These are phyloP conservation scores for Ophiobolus disseminans DNA, from an alignment of 2,329 filamentous ascomycete genomes.

Conservation along the genomic window DNA sequence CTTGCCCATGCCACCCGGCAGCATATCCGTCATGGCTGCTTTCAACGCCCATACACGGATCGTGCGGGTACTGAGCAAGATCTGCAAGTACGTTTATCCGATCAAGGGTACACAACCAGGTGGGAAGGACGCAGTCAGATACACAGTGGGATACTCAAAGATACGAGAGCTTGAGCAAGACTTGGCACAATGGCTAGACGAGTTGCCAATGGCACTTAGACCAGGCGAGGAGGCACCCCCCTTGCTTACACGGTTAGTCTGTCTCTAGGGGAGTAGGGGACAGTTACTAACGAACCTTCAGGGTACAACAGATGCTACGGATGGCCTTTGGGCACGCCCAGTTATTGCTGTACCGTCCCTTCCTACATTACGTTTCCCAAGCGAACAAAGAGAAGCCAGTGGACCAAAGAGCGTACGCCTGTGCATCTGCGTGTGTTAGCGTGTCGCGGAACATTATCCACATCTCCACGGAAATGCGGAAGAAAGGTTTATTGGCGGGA, in stretches of 20 bases:
- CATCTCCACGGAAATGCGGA: conserved; percentile 79
- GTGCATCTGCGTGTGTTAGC: conserved; percentile 70
- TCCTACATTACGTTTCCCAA: conserved; percentile 81
- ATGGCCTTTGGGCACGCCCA: conserved; percentile 85
- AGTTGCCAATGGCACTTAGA: conserved; percentile 76
- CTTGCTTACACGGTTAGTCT: conserved; percentile 76
- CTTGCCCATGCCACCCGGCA: conserved; percentile 62
- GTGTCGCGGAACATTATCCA: conserved; percentile 78
- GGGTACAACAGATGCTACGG: conserved; percentile 75
- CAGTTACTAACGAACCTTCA: conserved; percentile 31
- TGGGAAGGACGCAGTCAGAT: conserved; percentile 56
- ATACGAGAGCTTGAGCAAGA: conserved; percentile 70
- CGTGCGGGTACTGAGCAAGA: conserved; percentile 65
- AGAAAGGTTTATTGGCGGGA: conserved; percentile 75
- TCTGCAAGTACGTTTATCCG: conserved; percentile 69
- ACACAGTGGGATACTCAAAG: conserved; percentile 68
- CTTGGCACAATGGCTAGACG: conserved; percentile 68
- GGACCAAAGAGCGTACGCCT: conserved; percentile 81
- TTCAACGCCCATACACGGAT: conserved; percentile 67
- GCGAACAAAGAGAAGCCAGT: conserved; percentile 57
- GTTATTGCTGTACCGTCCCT: conserved; percentile 81
- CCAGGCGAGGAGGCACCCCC: conserved; percentile 78
- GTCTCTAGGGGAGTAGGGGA: background rate
- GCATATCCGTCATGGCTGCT: conserved; percentile 64
- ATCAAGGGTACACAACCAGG: conserved; percentile 59